These are phyloP conservation scores for Blepharisma japonicum DNA, from an alignment of 73 alveolate species.

Conservation along the genomic window DNA sequence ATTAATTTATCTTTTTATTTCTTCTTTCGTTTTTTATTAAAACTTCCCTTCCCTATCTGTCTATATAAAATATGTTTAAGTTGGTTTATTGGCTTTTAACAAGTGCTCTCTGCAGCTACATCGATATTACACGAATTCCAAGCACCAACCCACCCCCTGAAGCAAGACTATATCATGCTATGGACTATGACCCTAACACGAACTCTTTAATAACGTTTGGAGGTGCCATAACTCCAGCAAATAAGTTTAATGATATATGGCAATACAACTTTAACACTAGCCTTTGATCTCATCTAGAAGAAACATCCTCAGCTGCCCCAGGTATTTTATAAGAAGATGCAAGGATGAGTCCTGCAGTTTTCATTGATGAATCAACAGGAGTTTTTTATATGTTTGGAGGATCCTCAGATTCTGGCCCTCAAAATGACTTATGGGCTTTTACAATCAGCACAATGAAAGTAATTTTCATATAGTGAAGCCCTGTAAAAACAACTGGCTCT, in stretches of 20 bases:
- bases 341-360: background rate
- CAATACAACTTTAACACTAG: background rate
- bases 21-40: no score
- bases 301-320: background rate
- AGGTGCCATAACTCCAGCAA: background rate
- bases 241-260: background rate
- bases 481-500: no score
- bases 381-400: background rate
- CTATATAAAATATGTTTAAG: no score
- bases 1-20: no score
- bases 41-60: no score
- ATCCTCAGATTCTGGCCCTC: background rate
- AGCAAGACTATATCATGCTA: background rate
- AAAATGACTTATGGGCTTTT: background rate
- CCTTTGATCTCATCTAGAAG: background rate
- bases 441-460: background rate
- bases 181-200: background rate
- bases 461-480: no score
- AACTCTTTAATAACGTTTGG: background rate
- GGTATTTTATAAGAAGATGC: conserved; percentile 1
- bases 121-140: background rate
- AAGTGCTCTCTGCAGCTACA: background rate
- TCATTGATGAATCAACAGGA: background rate
- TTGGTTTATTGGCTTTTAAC: no score
- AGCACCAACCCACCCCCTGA: conserved; percentile 13